Percentiles rank a stretch among this genome's conserved stretches.
phyloP scores from a whole-genome alignment of 164 flowering plant species.

The Liriodendron chinense region DNA sequence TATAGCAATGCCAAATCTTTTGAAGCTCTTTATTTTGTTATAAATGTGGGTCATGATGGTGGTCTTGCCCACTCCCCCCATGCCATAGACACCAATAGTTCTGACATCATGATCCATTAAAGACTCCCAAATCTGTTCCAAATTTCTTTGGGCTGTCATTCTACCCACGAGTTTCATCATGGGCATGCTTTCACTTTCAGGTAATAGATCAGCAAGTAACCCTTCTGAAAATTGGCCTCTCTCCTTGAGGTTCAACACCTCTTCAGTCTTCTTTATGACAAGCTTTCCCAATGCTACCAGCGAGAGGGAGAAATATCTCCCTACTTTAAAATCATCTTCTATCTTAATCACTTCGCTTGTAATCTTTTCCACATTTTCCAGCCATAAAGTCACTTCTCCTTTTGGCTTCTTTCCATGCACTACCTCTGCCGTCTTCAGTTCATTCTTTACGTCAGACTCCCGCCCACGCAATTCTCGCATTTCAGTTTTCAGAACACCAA shows the following conservation, averaged over 20 bases:
- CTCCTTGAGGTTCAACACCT: background rate
- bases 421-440: background rate
- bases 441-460: background rate
- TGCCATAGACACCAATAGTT: slow-evolving; percentile 14
- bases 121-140: background rate
- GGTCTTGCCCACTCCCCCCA: slow-evolving; percentile 24
- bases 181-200: background rate
- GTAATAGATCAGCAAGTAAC: background rate
- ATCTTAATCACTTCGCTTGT: background rate
- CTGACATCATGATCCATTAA: background rate
- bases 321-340: background rate
- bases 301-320: background rate
- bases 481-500: background rate
- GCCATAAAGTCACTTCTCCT: background rate
- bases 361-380: slow-evolving; percentile 1
- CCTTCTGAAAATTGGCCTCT: slow-evolving; percentile 9
- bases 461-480: background rate
- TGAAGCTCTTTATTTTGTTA: background rate
- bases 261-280: background rate
- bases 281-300: background rate
- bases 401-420: background rate
- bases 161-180: background rate
- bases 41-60: slow-evolving; percentile 14
- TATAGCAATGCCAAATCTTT: background rate
- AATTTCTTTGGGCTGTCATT: background rate